A percentile compares a stretch with the other conserved stretches of the same genome.
phyloP scores from a whole-genome alignment of 805 yeast species.

The Saturnispora besseyi region DNA sequence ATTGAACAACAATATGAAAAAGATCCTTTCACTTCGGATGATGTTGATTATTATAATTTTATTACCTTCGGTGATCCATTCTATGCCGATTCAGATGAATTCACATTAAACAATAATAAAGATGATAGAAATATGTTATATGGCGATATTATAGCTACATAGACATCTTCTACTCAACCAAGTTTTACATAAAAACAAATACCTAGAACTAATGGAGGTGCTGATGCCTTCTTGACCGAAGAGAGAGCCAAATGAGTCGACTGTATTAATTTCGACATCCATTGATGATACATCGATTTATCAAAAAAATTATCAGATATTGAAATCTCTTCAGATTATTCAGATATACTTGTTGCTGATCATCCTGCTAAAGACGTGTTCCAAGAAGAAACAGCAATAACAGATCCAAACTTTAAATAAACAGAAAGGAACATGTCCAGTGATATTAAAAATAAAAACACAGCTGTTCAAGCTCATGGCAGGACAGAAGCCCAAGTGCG shows the following conservation, averaged over 20 bases:
- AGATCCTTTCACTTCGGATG: not conserved
- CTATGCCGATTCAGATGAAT: not conserved
- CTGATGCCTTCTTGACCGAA: not conserved
- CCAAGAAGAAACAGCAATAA: too few species aligned
- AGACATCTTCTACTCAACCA: too few species aligned
- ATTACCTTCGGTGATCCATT: not conserved
- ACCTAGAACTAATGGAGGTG: too few species aligned
- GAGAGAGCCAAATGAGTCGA: too few species aligned
- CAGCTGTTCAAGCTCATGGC: too few species aligned
- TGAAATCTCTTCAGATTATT: not conserved
- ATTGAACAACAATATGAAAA: not conserved
- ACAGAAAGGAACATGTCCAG: too few species aligned
- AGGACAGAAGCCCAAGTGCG: too few species aligned
- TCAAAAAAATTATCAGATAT: not conserved
- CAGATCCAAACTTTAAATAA: too few species aligned
- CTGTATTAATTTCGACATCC: not conserved
- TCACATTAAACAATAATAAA: not conserved
- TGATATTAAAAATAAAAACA: too few species aligned
- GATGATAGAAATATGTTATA: not conserved
- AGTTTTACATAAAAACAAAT: too few species aligned
- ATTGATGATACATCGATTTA: not conserved
- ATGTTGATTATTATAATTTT: not conserved
- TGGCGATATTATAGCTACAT: too few species aligned
- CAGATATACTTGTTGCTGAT: not conserved
- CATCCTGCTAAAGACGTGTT: not conserved